phyloP scores from a whole-genome alignment of 2,329 filamentous ascomycete species.

The Cercospora beticola region DNA sequence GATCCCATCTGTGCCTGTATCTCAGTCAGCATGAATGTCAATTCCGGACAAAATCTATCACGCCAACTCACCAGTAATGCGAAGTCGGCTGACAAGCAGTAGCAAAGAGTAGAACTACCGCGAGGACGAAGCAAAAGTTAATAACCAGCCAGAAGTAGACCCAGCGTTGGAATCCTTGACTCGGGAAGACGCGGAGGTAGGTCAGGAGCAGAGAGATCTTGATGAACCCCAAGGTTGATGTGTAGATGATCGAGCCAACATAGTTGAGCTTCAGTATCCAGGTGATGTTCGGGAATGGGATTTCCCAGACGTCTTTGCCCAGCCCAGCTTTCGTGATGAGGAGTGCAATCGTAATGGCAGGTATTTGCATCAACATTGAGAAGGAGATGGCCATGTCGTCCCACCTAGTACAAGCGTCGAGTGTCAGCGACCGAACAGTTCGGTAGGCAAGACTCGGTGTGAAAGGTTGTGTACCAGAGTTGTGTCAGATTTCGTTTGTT shows the following conservation, averaged over 20 bases:
- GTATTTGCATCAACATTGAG: slow-evolving; percentile 10
- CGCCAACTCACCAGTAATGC: slow-evolving; percentile 6
- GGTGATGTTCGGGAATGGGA: slow-evolving; percentile 18
- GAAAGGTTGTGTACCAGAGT: not conserved
- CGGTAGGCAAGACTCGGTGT: not conserved
- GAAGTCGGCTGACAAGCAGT: slow-evolving; percentile 10
- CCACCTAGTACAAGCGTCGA: slow-evolving; percentile 14
- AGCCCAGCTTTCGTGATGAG: slow-evolving; percentile 3
- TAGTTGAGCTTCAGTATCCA: slow-evolving; percentile 15
- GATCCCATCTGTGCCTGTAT: not conserved
- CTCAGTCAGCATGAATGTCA: not conserved
- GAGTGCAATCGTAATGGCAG: slow-evolving; percentile 1
- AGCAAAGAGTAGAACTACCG: slow-evolving; percentile 10
- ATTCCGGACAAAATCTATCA: not conserved
- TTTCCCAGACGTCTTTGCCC: slow-evolving; percentile 20
- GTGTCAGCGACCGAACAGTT: not conserved
- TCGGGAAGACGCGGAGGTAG: slow-evolving; percentile 21
- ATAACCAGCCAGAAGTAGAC: slow-evolving; percentile 10
- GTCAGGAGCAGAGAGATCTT: slow-evolving; percentile 23
- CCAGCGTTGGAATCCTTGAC: slow-evolving; percentile 3
- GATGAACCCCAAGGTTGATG: slow-evolving; percentile 11
- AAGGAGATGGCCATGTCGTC: slow-evolving; percentile 23
- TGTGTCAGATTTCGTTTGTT: not conserved
- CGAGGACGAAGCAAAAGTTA: slow-evolving; percentile 10
- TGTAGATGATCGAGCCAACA: slow-evolving; percentile 14